A percentile compares a stretch with the other conserved stretches of the same genome.
Evolutionary conservation across 1,139 yeast genomes (phyloP).

Genomic region (Suhomyces panamericanus): DNA sequence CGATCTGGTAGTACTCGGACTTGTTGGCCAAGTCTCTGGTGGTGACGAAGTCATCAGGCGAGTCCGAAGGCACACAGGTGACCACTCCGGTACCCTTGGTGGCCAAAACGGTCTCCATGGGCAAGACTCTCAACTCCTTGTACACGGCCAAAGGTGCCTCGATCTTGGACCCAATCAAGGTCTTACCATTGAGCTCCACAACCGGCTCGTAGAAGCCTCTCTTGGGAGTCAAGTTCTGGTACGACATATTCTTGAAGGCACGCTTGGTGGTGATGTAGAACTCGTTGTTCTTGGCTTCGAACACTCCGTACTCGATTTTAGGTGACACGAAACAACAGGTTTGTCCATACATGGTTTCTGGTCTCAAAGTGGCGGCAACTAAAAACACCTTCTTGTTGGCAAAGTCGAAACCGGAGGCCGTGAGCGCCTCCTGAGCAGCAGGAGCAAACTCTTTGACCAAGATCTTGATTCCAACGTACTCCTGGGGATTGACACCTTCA

Average conservation of each 20-base stretch:
- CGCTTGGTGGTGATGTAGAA: constrained; percentile 90
- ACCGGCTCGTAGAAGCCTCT: constrained; percentile 76
- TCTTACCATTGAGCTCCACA: constrained; percentile 63
- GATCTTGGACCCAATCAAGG: constrained; percentile 82
- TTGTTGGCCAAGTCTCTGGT: constrained; percentile 80
- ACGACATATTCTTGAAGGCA: constrained; percentile 98
- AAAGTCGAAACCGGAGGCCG: constrained; percentile 45
- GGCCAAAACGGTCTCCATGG: constrained; percentile 97
- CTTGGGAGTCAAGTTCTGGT: constrained; percentile 86
- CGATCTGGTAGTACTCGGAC: constrained; percentile 85
- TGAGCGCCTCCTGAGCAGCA: constrained; percentile 53
- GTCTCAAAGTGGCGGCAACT: constrained; percentile 97
- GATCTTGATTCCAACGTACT: constrained; percentile 91
- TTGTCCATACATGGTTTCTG: constrained; percentile 99
- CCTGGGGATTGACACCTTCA: constrained; percentile 97
- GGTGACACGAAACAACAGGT: constrained; percentile 98
- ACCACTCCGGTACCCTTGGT: constrained; percentile 98
- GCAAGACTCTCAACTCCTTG: constrained; percentile 77
- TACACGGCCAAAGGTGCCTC: constrained; percentile 79
- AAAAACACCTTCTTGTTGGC: constrained; percentile 67
- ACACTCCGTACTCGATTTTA: constrained; percentile 87
- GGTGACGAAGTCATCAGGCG: constrained; percentile 95
- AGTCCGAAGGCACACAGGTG: constrained; percentile 97
- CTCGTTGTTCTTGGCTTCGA: constrained; percentile 76
- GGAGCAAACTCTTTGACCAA: constrained; percentile 61